phyloP scores from a whole-genome alignment of 768 basidiomycete species.

The Suillus americanus region DNA sequence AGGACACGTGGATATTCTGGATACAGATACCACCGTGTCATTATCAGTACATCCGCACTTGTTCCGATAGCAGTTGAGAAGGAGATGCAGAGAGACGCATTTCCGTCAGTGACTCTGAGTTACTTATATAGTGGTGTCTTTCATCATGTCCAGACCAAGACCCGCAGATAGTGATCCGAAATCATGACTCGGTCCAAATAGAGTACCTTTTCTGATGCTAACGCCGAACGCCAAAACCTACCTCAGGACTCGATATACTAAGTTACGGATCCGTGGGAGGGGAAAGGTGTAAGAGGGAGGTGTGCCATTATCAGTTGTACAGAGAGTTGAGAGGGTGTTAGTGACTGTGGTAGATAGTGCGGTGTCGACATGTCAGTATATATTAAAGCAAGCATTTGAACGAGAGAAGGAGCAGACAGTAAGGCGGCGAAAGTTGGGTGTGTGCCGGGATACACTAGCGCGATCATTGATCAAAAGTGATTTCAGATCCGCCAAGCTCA shows the following conservation, averaged over 20 bases:
- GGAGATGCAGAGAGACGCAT: constrained; percentile 23
- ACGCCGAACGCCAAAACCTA: constrained; percentile 66
- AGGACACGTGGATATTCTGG: constrained; percentile 16
- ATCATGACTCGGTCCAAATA: constrained; percentile 38
- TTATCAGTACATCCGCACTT: constrained; percentile 12
- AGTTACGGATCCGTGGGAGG: constrained; percentile 37
- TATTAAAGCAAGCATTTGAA: constrained; percentile 51
- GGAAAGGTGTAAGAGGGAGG: constrained; percentile 62
- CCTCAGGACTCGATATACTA: constrained; percentile 71
- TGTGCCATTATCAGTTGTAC: constrained; percentile 72
- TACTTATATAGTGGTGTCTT: constrained; percentile 19
- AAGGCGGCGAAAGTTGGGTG: too few species aligned
- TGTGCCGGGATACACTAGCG: constrained; percentile 70
- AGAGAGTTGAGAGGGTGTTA: constrained; percentile 55
- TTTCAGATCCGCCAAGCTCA: too few species aligned
- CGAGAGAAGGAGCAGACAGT: constrained; percentile 43
- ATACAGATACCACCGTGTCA: constrained; percentile 4
- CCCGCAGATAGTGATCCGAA: constrained; percentile 37
- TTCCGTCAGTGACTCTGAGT: constrained; percentile 28
- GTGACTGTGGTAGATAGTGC: constrained; percentile 75
- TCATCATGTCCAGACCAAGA: constrained; percentile 32
- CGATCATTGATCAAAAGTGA: constrained; percentile 73
- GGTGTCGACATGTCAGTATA: constrained; percentile 65
- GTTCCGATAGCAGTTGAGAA: constrained; percentile 21
- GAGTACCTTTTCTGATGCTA: constrained; percentile 50